These are phyloP conservation scores for Pichia sporocuriosa DNA, from an alignment of 805 yeast species.

Conservation along the genomic window DNA sequence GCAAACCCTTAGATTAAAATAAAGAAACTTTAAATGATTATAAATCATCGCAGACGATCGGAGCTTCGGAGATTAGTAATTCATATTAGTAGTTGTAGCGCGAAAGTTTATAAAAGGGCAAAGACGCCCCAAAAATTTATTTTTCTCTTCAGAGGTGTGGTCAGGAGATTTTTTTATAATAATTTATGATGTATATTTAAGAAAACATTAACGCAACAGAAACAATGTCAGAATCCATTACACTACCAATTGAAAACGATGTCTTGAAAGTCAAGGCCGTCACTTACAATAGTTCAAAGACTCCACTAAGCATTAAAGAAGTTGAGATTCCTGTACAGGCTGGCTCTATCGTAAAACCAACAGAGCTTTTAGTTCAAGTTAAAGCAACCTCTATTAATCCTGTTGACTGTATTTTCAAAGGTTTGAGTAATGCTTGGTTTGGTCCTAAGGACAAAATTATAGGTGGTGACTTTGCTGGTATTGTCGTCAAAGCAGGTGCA, in stretches of 20 bases:
- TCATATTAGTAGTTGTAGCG: too few relatives aligned
- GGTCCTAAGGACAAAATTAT: constrained; percentile 13
- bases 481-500: constrained; percentile 18
- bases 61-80: too few relatives aligned
- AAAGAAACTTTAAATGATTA: too few relatives aligned
- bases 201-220: too few relatives aligned
- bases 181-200: too few relatives aligned
- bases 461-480: constrained; percentile 25
- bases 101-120: too few relatives aligned
- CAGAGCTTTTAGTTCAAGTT: constrained; percentile 16
- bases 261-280: constrained; percentile 13
- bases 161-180: too few relatives aligned
- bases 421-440: constrained; percentile 6
- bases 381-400: constrained; percentile 21
- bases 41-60: too few relatives aligned
- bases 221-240: background rate
- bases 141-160: too few relatives aligned
- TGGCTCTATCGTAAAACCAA: constrained; percentile 9
- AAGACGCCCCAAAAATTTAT: too few relatives aligned
- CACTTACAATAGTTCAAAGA: constrained; percentile 11
- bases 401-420: constrained; percentile 15
- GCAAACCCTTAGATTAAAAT: too few relatives aligned
- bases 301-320: constrained; percentile 10
- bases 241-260: constrained; percentile 9
- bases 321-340: constrained; percentile 10